Evolutionary conservation across 2,329 filamentous ascomycete genomes (phyloP).

Genomic region (Bertia moriformis): DNA sequence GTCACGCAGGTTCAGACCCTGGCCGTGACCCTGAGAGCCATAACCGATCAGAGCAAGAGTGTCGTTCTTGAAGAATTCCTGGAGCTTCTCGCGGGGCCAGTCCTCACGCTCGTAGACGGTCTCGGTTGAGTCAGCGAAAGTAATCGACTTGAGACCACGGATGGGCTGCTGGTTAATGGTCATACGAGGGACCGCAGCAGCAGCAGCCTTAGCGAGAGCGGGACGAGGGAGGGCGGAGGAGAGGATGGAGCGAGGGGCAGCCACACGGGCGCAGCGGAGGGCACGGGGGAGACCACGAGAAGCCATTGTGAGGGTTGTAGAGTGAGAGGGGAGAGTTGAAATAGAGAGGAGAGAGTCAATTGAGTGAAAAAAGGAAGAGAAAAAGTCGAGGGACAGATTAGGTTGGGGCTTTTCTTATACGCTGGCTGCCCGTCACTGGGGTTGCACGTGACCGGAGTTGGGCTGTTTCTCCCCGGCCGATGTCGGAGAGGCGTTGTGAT

Average conservation of each 20-base stretch:
- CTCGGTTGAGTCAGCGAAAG: slow-evolving; percentile 94
- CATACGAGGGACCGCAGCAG: slow-evolving; percentile 26
- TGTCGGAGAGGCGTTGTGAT: slow-evolving; percentile 7
- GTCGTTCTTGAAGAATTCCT: slow-evolving; percentile 99
- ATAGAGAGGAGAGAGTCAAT: slow-evolving; percentile 1
- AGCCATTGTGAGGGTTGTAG: slow-evolving; percentile 21
- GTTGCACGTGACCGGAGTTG: slow-evolving; percentile 10
- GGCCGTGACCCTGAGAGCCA: slow-evolving; percentile 92
- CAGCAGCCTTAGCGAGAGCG: slow-evolving; percentile 23
- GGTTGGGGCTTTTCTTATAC: neutral
- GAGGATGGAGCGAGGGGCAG: slow-evolving; percentile 41
- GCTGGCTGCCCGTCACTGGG: neutral
- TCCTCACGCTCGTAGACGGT: slow-evolving; percentile 93
- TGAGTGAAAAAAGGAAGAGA: neutral
- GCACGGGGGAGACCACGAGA: slow-evolving; percentile 34
- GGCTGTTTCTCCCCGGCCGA: slow-evolving; percentile 11
- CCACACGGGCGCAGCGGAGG: slow-evolving; percentile 31
- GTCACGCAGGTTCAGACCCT: slow-evolving; percentile 98
- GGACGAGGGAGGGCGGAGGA: slow-evolving; percentile 36
- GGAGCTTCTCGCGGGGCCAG: slow-evolving; percentile 95
- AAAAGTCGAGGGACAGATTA: neutral
- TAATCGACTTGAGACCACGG: slow-evolving; percentile 93
- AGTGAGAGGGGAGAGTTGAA: slow-evolving; percentile 6
- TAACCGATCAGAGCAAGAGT: slow-evolving; percentile 98
- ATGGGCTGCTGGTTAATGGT: slow-evolving; percentile 45